These are phyloP conservation scores for Malassezia nana DNA, from an alignment of 1,284 basidiomycete genomes.

Conservation along the genomic window DNA sequence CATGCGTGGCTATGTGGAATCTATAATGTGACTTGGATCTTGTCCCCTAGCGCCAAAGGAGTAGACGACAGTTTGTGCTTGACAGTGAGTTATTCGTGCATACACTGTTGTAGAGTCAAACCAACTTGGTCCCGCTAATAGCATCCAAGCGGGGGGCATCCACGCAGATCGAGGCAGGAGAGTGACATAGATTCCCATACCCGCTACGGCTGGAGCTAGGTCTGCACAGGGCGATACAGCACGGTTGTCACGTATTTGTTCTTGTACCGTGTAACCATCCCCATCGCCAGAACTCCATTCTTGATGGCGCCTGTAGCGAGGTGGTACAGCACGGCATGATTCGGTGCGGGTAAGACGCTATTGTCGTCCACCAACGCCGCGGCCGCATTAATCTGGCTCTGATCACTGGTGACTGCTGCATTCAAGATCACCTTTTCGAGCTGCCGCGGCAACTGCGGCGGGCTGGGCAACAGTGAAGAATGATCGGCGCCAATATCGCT, in stretches of 20 bases:
- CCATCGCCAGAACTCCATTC: conserved; percentile 86
- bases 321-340: conserved; percentile 89
- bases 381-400: conserved; percentile 19
- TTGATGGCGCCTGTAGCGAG: conserved; percentile 89
- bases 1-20: not conserved
- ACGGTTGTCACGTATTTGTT: conserved; percentile 55
- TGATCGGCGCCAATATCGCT: conserved; percentile 11
- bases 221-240: conserved; percentile 13
- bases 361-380: conserved; percentile 66
- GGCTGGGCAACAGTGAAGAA: conserved; percentile 24
- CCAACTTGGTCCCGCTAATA: no score
- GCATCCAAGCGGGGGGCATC: no score
- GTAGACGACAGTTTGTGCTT: no score
- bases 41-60: no score
- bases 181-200: no score
- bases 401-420: conserved; percentile 29
- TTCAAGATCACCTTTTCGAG: conserved; percentile 90
- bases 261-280: conserved; percentile 81
- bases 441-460: conserved; percentile 73
- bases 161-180: no score
- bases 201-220: not conserved
- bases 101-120: no score
- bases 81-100: no score
- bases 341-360: conserved; percentile 73
- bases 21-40: no score